phyloP scores from a whole-genome alignment of 2,329 filamentous ascomycete species.

The Colletotrichum cereale region DNA sequence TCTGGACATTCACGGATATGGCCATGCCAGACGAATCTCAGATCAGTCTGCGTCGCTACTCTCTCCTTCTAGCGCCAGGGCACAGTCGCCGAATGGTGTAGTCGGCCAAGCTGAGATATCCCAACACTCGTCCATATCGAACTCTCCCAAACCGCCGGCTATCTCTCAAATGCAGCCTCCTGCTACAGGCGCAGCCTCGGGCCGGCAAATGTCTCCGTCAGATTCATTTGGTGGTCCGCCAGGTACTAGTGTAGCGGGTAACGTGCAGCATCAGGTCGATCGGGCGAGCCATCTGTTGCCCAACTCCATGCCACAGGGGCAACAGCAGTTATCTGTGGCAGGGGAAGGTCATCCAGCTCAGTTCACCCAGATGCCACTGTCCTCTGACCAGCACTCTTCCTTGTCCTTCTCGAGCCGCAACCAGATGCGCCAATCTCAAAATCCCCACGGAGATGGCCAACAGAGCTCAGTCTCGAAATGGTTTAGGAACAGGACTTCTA shows the following conservation, averaged over 20 bases:
- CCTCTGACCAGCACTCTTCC: slow-evolving; percentile 2
- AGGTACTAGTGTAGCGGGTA: not conserved
- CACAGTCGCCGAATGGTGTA: slow-evolving; percentile 5
- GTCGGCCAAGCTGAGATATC: slow-evolving; percentile 1
- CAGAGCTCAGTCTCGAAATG: slow-evolving; percentile 35
- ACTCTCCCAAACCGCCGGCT: slow-evolving; percentile 5
- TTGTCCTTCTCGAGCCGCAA: not conserved
- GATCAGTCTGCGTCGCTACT: slow-evolving; percentile 10
- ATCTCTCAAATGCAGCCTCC: slow-evolving; percentile 13
- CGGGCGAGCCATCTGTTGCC: not conserved
- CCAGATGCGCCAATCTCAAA: slow-evolving; percentile 2
- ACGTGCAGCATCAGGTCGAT: not conserved
- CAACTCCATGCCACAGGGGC: not conserved
- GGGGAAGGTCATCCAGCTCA: not conserved
- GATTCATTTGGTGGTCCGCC: not conserved
- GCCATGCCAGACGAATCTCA: not conserved
- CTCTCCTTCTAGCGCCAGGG: not conserved
- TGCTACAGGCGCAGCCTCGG: not conserved
- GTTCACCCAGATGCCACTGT: not conserved
- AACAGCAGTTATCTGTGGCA: not conserved
- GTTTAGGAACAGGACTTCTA: slow-evolving; percentile 37
- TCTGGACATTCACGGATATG: slow-evolving; percentile 5
- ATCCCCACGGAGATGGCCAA: not conserved
- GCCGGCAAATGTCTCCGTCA: not conserved
- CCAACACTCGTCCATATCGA: slow-evolving; percentile 16